Evolutionary conservation across 805 yeast species (phyloP).

Genomic region (Scheffersomyces amazonensis): DNA sequence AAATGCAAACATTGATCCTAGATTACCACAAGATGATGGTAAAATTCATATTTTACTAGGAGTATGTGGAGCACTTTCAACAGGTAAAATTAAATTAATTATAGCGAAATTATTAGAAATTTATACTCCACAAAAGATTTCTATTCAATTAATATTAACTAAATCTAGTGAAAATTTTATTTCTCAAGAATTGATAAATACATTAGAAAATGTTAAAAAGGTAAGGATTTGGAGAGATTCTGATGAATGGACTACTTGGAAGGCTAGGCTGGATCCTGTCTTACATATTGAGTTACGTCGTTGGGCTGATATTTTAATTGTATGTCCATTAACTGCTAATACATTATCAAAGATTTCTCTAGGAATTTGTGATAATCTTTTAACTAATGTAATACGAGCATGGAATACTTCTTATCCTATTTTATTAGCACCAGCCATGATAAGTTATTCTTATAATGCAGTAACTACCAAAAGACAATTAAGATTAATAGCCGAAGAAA

Average conservation of each 20-base stretch:
- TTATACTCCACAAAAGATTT: constrained; percentile 47
- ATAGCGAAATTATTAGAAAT: constrained; percentile 50
- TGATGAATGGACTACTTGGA: constrained; percentile 75
- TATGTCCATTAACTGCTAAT: constrained; percentile 95
- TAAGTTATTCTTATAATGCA: constrained; percentile 85
- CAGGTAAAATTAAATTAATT: constrained; percentile 50
- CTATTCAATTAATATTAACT: constrained; percentile 54
- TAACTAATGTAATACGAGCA: constrained; percentile 88
- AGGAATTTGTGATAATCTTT: constrained; percentile 88
- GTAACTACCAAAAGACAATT: constrained; percentile 85
- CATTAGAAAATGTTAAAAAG: constrained; percentile 36
- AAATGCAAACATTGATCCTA: constrained; percentile 50
- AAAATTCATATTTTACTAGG: constrained; percentile 55
- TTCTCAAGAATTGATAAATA: constrained; percentile 40
- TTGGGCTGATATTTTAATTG: constrained; percentile 92
- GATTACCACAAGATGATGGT: constrained; percentile 51
- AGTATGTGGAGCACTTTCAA: constrained; percentile 56
- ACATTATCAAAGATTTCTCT: constrained; percentile 84
- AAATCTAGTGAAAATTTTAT: constrained; percentile 52
- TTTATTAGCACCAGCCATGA: constrained; percentile 93
- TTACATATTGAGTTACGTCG: constrained; percentile 90
- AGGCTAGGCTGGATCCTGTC: constrained; percentile 80
- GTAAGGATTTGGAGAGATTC: constrained; percentile 55
- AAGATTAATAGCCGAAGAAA: constrained; percentile 73
- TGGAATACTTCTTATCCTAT: constrained; percentile 94